A percentile compares a stretch with the other conserved stretches of the same genome.
Conservation (phyloP, 371 early-diverging fungal genomes). For the Rhizopus arrhizus region DNA sequence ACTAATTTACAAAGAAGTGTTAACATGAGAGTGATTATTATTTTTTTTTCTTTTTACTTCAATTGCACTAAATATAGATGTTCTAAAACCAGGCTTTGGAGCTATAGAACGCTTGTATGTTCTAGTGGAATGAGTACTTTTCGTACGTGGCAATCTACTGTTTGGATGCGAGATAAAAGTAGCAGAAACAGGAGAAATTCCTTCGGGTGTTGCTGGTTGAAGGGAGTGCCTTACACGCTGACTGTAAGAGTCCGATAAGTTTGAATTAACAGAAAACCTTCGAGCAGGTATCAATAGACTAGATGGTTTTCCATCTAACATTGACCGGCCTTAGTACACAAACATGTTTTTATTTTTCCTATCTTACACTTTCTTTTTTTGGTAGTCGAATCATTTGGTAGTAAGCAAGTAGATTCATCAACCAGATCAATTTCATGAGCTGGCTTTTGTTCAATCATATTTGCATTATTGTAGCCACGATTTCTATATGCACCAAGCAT, state of each 20-base stretch:
- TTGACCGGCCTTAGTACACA: neutral
- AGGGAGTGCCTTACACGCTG: conserved; percentile 41
- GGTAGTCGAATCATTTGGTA: conserved; percentile 1
- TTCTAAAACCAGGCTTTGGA: conserved; percentile 49
- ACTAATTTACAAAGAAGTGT: conserved; percentile 22
- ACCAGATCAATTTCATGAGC: neutral
- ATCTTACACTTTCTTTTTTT: neutral
- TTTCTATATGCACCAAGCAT: conserved; percentile 33
- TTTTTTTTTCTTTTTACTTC: conserved; percentile 34
- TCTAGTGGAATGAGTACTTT: conserved; percentile 12
- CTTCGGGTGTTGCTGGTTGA: conserved; percentile 31
- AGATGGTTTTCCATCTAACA: conserved; percentile 17
- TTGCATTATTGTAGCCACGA: neutral
- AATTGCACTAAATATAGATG: conserved; percentile 53
- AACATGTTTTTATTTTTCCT: conserved; percentile 7
- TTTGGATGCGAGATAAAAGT: conserved; percentile 20
- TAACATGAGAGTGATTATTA: neutral
- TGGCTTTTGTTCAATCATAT: conserved; percentile 9
- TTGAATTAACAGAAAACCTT: conserved; percentile 27
- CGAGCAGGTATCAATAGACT: conserved; percentile 34
- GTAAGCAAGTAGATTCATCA: conserved; percentile 12
- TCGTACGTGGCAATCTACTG: neutral
- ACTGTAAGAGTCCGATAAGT: conserved; percentile 22
- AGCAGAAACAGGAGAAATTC: conserved; percentile 28
- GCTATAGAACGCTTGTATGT: conserved; percentile 41